These are phyloP conservation scores for Entomortierella chlamydospora DNA, from an alignment of 192 early-diverging fungal genomes.

Conservation along the genomic window DNA sequence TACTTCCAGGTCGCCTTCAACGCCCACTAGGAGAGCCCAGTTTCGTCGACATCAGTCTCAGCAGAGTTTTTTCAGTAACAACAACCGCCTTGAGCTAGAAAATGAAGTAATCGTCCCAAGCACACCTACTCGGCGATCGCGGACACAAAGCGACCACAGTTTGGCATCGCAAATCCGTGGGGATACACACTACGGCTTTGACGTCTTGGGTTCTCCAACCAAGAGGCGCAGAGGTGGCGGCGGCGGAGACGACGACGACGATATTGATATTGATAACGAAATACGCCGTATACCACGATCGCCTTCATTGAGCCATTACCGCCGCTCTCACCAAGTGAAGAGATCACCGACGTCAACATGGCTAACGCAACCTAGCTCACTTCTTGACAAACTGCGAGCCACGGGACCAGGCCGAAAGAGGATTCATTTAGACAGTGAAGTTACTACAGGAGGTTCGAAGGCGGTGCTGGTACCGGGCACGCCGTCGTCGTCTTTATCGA, in stretches of 20 bases:
- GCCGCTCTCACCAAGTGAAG: neutral
- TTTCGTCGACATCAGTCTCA: conserved; percentile 10
- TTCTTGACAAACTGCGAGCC: neutral
- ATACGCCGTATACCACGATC: neutral
- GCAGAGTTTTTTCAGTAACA: neutral
- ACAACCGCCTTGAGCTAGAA: neutral
- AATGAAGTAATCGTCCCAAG: neutral
- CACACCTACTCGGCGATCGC: conserved; percentile 13
- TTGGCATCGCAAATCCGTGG: conserved; percentile 40
- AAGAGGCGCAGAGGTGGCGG: conserved; percentile 20
- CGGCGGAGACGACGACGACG: neutral
- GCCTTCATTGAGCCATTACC: neutral
- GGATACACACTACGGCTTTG: neutral
- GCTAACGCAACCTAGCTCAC: neutral
- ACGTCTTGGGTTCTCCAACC: conserved; percentile 6
- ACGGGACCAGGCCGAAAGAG: conserved; percentile 15
- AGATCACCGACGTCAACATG: neutral
- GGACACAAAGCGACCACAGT: conserved; percentile 4
- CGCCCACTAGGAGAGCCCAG: conserved; percentile 10
- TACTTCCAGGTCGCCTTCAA: neutral
- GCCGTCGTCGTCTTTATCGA: no score
- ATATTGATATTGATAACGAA: neutral
- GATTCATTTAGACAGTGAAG: neutral
- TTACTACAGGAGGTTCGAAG: neutral
- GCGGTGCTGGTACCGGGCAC: conserved; percentile 5